Evolutionary conservation across 2,329 filamentous ascomycete genomes (phyloP).

Genomic region (Verticillium tricorpus): DNA sequence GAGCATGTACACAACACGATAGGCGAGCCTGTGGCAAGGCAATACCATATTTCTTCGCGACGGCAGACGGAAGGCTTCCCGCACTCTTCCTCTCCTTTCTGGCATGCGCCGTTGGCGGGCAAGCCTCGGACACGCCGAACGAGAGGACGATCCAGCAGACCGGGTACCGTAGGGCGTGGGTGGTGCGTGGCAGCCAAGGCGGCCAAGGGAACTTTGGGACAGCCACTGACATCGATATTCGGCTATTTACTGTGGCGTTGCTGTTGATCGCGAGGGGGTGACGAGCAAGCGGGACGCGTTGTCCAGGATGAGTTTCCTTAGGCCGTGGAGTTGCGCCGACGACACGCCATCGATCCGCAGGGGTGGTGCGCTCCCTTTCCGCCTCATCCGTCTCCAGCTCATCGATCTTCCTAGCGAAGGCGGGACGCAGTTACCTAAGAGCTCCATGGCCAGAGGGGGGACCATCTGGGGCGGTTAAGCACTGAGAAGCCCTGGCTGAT

Average conservation of each 20-base stretch:
- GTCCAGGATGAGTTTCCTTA: background rate
- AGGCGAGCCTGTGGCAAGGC: background rate
- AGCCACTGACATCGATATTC: background rate
- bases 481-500: background rate
- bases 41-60: background rate
- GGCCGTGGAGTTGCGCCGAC: background rate
- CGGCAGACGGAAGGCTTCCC: too few relatives aligned
- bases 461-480: background rate
- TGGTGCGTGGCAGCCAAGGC: background rate
- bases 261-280: background rate
- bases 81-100: background rate
- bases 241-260: background rate
- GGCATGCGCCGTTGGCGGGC: background rate
- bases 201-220: background rate
- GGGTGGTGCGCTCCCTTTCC: background rate
- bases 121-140: background rate
- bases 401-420: background rate
- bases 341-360: background rate
- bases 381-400: background rate
- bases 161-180: background rate
- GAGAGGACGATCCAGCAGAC: background rate
- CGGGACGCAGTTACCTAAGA: background rate
- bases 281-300: background rate
- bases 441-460: background rate
- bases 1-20: conserved; percentile 12